Base-by-base conservation (phyloP, 345 rosid genomes). In the Melaleuca alternifolia region DNA sequence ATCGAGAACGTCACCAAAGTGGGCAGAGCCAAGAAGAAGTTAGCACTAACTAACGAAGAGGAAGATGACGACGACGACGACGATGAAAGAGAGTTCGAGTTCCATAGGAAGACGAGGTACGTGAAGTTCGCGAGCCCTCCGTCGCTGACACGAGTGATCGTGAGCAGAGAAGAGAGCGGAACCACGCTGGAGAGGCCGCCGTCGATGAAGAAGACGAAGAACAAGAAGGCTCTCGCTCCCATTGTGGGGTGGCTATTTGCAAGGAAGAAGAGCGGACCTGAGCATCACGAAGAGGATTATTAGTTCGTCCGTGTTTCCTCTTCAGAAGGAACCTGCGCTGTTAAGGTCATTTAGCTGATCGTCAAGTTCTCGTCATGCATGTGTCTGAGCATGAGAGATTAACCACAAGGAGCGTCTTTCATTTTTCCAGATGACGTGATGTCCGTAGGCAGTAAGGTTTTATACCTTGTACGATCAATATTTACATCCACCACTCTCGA, bases 51-150 rank as follows among this genome's bases (percentile, higher is more conserved):
- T 14, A 26, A 37, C 41, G 56, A 13, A 26, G 85, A 83, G 14
- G 84, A 53, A 53, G 84, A 26, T 51, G 51, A 48, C 0, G 75
- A 52, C 2, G 71, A 86, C 54, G 86, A 88, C 33, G 62, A 87
- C 26, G 89, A 89, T 51, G 77, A 86, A 56, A 89, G 85, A 61
- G 86, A 81, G 53, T 89, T 91, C 23, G 91, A 90, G 89, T 90
- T 92, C 7, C 93, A 93, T 8, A 92, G 91, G 90, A 93, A 89
- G 90, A 92, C 88, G 87, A 92, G 94, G 83, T 91, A 88, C 28
- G 98, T 94, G 85, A 92, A 92, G 30, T 95, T 95, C 48, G 95
- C 96, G 24, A 93, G 93, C 87, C 91, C 97, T 12, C 92, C 94
- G 28, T 83, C 94, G 10, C 79, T 91, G 48, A 84, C 96, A 48